A percentile compares a stretch with the other conserved stretches of the same genome.
Conservation (phyloP, 2,329 filamentous ascomycete species). For the Fusarium sp. region DNA sequence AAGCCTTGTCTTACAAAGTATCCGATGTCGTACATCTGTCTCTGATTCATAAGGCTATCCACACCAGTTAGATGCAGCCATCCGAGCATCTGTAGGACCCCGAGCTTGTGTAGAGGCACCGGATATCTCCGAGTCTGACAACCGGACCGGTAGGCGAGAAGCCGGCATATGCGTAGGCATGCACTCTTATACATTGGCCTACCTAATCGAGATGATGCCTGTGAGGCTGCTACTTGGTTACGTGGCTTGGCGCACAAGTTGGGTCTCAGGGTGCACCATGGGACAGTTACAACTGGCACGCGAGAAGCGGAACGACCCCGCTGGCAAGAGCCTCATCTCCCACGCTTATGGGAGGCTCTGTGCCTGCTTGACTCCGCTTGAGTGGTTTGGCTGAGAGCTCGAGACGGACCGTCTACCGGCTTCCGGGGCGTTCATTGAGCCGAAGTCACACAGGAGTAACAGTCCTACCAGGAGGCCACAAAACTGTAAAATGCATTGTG, state of each 20-base stretch:
- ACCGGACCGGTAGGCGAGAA: background rate
- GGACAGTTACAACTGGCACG: background rate
- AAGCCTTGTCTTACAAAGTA: background rate
- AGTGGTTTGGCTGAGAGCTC: background rate
- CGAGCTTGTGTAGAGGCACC: background rate
- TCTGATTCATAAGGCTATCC: background rate
- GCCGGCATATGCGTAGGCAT: background rate
- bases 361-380: background rate
- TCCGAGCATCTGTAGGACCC: background rate
- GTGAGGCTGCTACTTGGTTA: background rate
- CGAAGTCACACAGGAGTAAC: background rate
- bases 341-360: background rate
- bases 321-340: background rate
- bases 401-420: background rate
- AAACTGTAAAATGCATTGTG: background rate
- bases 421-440: background rate
- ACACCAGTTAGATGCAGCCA: background rate
- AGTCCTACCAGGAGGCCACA: background rate
- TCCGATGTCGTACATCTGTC: background rate
- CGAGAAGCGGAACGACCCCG: background rate
- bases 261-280: background rate
- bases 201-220: background rate
- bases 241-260: background rate
- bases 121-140: background rate
- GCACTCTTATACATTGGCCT: background rate